These are phyloP conservation scores for Quillaja saponaria DNA, from an alignment of 306 rosid genomes.

Conservation along the genomic window DNA sequence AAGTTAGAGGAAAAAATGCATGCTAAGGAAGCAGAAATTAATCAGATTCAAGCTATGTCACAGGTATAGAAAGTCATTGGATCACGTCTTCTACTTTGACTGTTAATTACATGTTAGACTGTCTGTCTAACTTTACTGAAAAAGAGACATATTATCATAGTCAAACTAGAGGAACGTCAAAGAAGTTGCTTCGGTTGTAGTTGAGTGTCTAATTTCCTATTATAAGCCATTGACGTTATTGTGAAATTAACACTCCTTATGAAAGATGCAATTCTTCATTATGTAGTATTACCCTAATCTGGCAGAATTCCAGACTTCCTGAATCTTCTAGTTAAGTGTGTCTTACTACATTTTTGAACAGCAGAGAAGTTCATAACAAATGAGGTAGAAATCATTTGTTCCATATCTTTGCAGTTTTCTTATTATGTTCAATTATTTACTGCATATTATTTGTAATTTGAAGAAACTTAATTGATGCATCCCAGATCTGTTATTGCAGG, in stretches of 20 bases:
- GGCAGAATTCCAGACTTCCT: no score
- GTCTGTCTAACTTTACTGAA: constrained; percentile 6
- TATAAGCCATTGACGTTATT: no score
- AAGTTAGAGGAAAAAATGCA: constrained; percentile 63
- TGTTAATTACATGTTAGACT: not conserved
- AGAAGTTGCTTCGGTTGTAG: not conserved
- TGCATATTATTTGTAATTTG: not conserved
- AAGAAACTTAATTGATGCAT: constrained; percentile 28
- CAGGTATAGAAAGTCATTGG: constrained; percentile 40
- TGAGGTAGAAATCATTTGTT: no score
- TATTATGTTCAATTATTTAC: no score
- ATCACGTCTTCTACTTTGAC: constrained; percentile 4
- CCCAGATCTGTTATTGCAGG: constrained; percentile 41
- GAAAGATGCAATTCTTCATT: no score
- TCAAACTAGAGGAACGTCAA: constrained; percentile 10
- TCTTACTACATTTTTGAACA: no score
- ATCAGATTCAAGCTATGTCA: constrained; percentile 54
- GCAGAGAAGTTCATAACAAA: no score
- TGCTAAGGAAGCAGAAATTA: constrained; percentile 58
- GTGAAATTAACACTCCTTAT: no score
- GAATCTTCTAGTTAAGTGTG: no score
- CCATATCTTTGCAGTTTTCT: no score
- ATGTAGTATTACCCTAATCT: no score
- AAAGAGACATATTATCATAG: not conserved
- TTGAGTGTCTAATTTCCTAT: not conserved